Conservation (phyloP, 176 grass and related monocot genomes). For the Musa beccarii region DNA sequence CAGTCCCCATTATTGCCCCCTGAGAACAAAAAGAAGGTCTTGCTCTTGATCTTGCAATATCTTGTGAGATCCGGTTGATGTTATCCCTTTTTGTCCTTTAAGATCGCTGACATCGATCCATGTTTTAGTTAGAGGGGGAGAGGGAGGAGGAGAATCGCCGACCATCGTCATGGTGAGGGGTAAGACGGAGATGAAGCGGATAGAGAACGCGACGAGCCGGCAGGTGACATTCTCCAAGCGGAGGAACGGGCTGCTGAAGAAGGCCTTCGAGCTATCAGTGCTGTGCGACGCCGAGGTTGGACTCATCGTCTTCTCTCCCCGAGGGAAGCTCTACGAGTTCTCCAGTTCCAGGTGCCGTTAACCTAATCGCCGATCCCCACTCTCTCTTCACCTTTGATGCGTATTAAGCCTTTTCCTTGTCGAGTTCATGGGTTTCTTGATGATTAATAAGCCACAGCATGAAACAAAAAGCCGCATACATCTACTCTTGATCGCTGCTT, state of each 20-base stretch:
- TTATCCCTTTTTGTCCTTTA: background rate
- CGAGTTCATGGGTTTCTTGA: no score
- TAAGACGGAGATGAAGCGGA: constrained; percentile 84
- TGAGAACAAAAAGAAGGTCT: background rate
- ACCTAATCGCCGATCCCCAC: no score
- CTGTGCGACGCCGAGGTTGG: constrained; percentile 96
- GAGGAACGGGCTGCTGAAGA: constrained; percentile 83
- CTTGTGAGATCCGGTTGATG: background rate
- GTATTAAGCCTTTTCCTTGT: no score
- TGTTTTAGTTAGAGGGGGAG: no score
- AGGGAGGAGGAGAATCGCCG: no score
- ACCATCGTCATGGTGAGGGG: constrained; percentile 60
- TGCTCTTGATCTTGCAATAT: no score
- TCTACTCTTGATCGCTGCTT: no score
- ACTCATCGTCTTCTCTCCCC: constrained; percentile 89
- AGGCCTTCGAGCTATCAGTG: constrained; percentile 91
- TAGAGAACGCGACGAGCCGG: constrained; percentile 95
- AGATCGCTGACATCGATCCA: background rate
- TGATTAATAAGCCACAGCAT: no score
- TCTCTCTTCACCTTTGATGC: no score
- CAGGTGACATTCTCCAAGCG: constrained; percentile 99
- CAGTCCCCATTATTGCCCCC: background rate
- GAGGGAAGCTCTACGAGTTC: constrained; percentile 32
- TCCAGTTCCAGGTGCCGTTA: constrained; percentile 16
- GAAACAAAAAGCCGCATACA: no score